Evolutionary conservation across 768 basidiomycete genomes (phyloP).

Genomic region (Amanita muscaria): DNA sequence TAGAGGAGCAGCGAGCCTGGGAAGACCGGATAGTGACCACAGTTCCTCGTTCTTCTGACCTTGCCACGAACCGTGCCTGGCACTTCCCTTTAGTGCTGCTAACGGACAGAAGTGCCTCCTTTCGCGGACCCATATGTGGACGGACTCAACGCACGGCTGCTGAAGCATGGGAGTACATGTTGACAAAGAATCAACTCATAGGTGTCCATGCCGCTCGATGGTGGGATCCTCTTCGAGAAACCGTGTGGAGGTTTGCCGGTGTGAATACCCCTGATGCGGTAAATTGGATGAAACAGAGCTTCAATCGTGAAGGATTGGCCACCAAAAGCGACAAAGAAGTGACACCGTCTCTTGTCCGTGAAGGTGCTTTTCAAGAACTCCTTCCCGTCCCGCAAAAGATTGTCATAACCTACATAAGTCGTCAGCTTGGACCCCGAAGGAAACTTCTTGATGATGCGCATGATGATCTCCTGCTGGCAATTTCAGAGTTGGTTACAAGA

Average conservation of each 20-base stretch:
- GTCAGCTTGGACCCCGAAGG: conserved; percentile 46
- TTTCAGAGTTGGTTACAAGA: conserved; percentile 40
- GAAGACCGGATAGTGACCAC: conserved; percentile 42
- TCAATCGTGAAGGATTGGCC: conserved; percentile 8
- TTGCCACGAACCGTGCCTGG: conserved; percentile 42
- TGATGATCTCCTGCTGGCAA: conserved; percentile 37
- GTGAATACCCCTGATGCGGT: conserved; percentile 12
- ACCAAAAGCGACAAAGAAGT: conserved; percentile 2
- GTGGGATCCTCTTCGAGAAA: conserved; percentile 71
- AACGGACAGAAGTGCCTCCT: conserved; percentile 69
- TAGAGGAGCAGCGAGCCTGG: conserved; percentile 71
- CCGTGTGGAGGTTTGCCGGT: conserved; percentile 62
- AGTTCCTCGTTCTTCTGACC: conserved; percentile 5
- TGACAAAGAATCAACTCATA: conserved; percentile 21
- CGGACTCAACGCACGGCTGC: conserved; percentile 65
- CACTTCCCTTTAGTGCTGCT: conserved; percentile 64
- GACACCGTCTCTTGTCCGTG: neutral
- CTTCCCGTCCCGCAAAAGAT: conserved; percentile 39
- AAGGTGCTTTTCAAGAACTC: conserved; percentile 15
- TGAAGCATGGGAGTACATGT: conserved; percentile 53
- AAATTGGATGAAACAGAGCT: conserved; percentile 6
- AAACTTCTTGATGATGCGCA: conserved; percentile 52
- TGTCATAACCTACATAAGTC: conserved; percentile 65
- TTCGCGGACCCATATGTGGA: conserved; percentile 57
- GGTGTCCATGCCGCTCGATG: conserved; percentile 46